Evolutionary conservation across 2,329 filamentous ascomycete genomes (phyloP).

Genomic region (Alternaria panax): DNA sequence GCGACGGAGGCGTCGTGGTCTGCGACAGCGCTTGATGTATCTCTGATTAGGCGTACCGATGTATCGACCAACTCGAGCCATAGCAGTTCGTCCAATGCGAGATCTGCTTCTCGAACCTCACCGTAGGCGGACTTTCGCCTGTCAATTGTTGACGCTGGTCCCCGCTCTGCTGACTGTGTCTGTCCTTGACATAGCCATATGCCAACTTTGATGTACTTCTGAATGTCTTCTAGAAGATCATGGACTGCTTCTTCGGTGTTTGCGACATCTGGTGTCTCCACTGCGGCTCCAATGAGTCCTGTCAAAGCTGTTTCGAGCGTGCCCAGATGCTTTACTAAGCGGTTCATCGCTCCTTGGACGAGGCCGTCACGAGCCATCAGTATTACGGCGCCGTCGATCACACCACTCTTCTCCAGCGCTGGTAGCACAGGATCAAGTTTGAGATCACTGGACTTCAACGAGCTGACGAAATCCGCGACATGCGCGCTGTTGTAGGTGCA

Average conservation of each 20-base stretch:
- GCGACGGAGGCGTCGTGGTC: conserved; percentile 42
- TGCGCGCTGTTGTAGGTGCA: conserved; percentile 82
- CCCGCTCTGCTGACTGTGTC: conserved; percentile 64
- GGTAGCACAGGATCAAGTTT: conserved; percentile 82
- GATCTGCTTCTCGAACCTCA: conserved; percentile 62
- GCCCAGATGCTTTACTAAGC: conserved; percentile 80
- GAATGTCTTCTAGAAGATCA: conserved; percentile 77
- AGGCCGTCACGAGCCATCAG: conserved; percentile 90
- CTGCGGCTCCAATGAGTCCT: conserved; percentile 71
- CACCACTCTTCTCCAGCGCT: conserved; percentile 85
- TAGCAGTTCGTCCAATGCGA: conserved; percentile 67
- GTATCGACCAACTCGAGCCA: conserved; percentile 72
- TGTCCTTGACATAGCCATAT: conserved; percentile 95
- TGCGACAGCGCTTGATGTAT: conserved; percentile 58
- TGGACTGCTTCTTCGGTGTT: conserved; percentile 71
- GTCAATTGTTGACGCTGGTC: conserved; percentile 49
- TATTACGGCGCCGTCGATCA: conserved; percentile 90
- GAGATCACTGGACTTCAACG: conserved; percentile 78
- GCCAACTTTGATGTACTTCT: conserved; percentile 91
- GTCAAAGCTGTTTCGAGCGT: conserved; percentile 81
- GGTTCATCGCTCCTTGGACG: conserved; percentile 80
- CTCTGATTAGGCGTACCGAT: conserved; percentile 63
- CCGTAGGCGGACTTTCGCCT: conserved; percentile 42
- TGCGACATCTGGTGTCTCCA: conserved; percentile 63
- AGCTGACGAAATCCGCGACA: conserved; percentile 83